Base-by-base conservation (phyloP, 352 stramenopile species). In the Globisporangium irregulare region DNA sequence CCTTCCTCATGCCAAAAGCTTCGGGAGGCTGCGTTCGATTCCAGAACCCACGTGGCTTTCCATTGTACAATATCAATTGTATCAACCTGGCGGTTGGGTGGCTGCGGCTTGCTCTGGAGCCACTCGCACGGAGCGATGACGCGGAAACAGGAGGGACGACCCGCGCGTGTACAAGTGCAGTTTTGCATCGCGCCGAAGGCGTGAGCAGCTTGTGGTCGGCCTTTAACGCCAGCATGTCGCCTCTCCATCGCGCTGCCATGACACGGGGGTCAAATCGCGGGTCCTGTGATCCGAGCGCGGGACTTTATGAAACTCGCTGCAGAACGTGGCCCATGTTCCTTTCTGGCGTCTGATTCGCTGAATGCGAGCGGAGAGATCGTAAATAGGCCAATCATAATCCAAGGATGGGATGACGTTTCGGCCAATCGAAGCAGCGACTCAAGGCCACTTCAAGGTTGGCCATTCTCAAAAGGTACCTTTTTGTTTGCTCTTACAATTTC, bases 321-420 rank as follows among this genome's bases (percentile, higher is more conserved):
- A 64, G 66, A 68, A 76, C 73, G 81, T 86, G 81, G 25, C 57
- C 69, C 81, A 87, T 80, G 76, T 82, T 79, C 67, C 78, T 84
- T 81, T 24, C n/a, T 18, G 32, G 1, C 0, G 32, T 68, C 57
- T 82, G 71, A 90, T 87, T 90, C 63, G 78, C 51, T 70, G 41
- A 58, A 32, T 25, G 5, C 14, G 15, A 59, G 7, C 10, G 18
- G 14, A 8, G 6, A 27, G 55, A 27, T 24, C 48, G 20, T n/a
- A 54, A 25, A 54, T 8, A 8, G 8, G 3, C 27, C 55, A 60
- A 59, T 59, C 53, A 59, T 2, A 59, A 24, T 5, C 4, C 25
- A 12, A 1, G 25, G 1, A 8, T 22, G 15, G 4, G 25, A 25
- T 59, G 53, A 59, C 50, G 50, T 32, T 55, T 57, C 22, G 24